Percentiles rank a stretch among this genome's conserved stretches.
Evolutionary conservation across 2,329 filamentous ascomycete species (phyloP).

Genomic region (Alternaria ethzedia): DNA sequence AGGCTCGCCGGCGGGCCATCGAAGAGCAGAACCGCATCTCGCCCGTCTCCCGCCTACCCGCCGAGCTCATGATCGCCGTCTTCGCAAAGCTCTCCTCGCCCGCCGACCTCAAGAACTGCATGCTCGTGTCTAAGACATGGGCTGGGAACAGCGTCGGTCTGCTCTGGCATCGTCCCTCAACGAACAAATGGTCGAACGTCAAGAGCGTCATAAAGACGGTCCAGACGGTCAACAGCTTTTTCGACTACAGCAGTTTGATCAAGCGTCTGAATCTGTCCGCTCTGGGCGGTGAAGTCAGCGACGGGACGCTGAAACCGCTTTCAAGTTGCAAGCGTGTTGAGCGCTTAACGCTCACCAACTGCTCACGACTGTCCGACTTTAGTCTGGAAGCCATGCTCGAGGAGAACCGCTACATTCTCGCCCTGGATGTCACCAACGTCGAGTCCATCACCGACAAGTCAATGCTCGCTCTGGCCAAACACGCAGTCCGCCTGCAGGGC

Average conservation of each 20-base stretch:
- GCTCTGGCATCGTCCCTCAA: slow-evolving; percentile 92
- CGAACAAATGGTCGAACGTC: slow-evolving; percentile 84
- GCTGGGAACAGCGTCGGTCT: slow-evolving; percentile 89
- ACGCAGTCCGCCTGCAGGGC: slow-evolving; percentile 86
- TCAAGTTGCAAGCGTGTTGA: slow-evolving; percentile 88
- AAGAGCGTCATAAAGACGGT: slow-evolving; percentile 81
- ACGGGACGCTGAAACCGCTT: slow-evolving; percentile 85
- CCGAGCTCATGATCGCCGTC: slow-evolving; percentile 92
- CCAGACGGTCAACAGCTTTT: slow-evolving; percentile 74
- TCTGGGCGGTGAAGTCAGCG: slow-evolving; percentile 77
- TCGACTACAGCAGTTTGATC: slow-evolving; percentile 87
- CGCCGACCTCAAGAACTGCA: slow-evolving; percentile 80
- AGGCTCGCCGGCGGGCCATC: slow-evolving; percentile 61
- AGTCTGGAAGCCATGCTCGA: slow-evolving; percentile 81
- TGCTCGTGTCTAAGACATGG: slow-evolving; percentile 95
- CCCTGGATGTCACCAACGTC: slow-evolving; percentile 86
- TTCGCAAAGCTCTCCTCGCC: slow-evolving; percentile 83
- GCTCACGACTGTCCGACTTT: slow-evolving; percentile 80
- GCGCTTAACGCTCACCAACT: slow-evolving; percentile 90
- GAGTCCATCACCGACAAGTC: slow-evolving; percentile 81
- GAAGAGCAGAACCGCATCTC: slow-evolving; percentile 72
- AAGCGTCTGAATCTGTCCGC: slow-evolving; percentile 89
- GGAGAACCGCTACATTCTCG: slow-evolving; percentile 80
- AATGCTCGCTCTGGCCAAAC: slow-evolving; percentile 76
- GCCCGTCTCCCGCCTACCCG: slow-evolving; percentile 85